phyloP scores from a whole-genome alignment of 768 basidiomycete species.

The Tephrocybe sp. region DNA sequence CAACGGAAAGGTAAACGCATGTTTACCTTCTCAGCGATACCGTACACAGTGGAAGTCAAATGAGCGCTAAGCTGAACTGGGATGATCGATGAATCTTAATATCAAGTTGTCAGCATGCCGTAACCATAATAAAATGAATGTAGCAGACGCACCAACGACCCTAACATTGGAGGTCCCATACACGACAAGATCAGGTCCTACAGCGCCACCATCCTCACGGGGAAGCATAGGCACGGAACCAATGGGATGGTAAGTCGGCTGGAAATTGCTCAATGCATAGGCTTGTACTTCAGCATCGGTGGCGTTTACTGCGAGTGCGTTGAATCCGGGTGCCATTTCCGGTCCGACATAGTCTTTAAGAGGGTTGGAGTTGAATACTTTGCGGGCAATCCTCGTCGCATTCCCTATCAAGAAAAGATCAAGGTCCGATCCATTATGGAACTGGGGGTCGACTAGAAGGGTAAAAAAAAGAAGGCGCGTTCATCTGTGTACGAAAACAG shows the following conservation, averaged over 20 bases:
- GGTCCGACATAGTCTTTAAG: neutral
- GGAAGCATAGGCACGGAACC: constrained; percentile 18
- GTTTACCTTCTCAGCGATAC: constrained; percentile 16
- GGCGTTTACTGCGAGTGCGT: constrained; percentile 7
- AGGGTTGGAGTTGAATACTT: constrained; percentile 10
- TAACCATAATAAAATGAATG: neutral
- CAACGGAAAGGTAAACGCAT: neutral
- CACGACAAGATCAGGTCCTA: constrained; percentile 14
- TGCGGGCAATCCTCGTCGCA: constrained; percentile 6
- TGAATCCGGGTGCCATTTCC: constrained; percentile 7
- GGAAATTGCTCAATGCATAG: neutral
- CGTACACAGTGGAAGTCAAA: constrained; percentile 10
- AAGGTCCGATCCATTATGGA: constrained; percentile 1
- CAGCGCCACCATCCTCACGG: constrained; percentile 10
- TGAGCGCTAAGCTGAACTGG: constrained; percentile 17
- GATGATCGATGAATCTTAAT: constrained; percentile 13
- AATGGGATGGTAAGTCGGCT: constrained; percentile 10
- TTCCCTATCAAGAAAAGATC: constrained; percentile 14
- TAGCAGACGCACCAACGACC: constrained; percentile 16
- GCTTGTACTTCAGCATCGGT: constrained; percentile 10
- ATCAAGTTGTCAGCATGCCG: neutral
- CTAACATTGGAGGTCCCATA: constrained; percentile 16
- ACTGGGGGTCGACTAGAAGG: constrained; percentile 12
- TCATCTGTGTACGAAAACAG: neutral
- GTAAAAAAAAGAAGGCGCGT: no score